Conservation (phyloP, 1,139 yeast species). For the Kluyveromyces sp. region DNA sequence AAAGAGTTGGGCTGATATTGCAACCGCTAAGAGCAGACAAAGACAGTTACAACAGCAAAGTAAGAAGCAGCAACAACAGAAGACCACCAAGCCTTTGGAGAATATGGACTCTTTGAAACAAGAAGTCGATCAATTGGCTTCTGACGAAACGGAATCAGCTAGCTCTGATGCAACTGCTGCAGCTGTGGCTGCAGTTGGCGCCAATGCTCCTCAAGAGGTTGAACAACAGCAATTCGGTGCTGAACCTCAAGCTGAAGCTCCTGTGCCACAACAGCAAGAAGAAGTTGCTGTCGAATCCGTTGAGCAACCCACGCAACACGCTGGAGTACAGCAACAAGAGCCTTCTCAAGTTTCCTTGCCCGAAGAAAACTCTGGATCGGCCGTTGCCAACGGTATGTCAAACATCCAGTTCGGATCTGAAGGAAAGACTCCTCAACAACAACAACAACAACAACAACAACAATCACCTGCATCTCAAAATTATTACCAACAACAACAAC, state of each 20-base stretch:
- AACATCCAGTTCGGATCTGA: conserved; percentile 12
- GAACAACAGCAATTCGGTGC: conserved; percentile 6
- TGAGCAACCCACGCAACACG: conserved; percentile 32
- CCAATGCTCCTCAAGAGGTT: conserved; percentile 31
- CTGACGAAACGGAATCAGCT: conserved; percentile 1
- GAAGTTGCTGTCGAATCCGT: conserved; percentile 21
- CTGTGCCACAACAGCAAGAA: conserved; percentile 22
- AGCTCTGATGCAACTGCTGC: neutral
- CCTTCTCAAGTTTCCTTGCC: conserved; percentile 10
- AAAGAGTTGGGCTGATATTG: conserved; percentile 37
- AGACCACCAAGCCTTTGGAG: conserved; percentile 16
- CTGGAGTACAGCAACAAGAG: conserved; percentile 15
- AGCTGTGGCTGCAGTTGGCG: conserved; percentile 13
- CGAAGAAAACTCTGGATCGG: conserved; percentile 13
- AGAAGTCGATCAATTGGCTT: conserved; percentile 18
- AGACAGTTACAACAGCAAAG: conserved; percentile 7
- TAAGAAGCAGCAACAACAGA: conserved; percentile 24
- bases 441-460: conserved; percentile 18
- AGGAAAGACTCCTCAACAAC: conserved; percentile 18
- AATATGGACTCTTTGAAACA: conserved; percentile 19
- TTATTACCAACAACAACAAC: conserved; percentile 21
- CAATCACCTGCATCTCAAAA: conserved; percentile 13
- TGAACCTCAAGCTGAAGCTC: conserved; percentile 5
- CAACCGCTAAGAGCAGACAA: conserved; percentile 25
- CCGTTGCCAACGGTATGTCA: conserved; percentile 12